These are phyloP conservation scores for Colletotrichum ledebouriae DNA, from an alignment of 2,329 filamentous ascomycete genomes.

Conservation along the genomic window DNA sequence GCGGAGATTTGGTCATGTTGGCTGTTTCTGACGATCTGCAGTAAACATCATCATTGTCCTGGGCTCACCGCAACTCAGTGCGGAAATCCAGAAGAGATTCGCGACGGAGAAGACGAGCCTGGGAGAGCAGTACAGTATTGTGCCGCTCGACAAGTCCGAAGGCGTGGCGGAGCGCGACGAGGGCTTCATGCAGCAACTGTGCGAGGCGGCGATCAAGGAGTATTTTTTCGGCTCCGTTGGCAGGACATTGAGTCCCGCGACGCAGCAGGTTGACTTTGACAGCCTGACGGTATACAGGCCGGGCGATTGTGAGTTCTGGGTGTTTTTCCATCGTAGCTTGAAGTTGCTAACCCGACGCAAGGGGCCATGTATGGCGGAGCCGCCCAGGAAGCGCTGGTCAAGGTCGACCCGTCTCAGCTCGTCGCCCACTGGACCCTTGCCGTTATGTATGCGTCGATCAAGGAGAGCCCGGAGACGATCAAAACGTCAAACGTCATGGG, in stretches of 20 bases:
- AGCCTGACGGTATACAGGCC: conserved; percentile 81
- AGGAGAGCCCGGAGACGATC: conserved; percentile 78
- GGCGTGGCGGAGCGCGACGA: conserved; percentile 85
- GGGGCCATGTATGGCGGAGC: conserved; percentile 51
- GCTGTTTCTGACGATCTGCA: conserved; percentile 57
- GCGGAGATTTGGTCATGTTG: too few species aligned
- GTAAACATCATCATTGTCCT: conserved; percentile 87
- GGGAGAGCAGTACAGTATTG: conserved; percentile 79
- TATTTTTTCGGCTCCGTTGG: conserved; percentile 93
- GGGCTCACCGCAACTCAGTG: conserved; percentile 82
- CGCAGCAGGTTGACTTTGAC: conserved; percentile 84
- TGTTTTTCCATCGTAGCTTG: neutral
- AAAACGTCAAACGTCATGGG: conserved; percentile 89
- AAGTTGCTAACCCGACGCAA: conserved; percentile 40
- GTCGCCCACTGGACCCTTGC: conserved; percentile 88
- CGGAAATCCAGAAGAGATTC: conserved; percentile 80
- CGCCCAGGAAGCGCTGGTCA: conserved; percentile 65
- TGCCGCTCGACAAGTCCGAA: conserved; percentile 86
- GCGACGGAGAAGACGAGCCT: conserved; percentile 65
- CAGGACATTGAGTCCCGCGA: conserved; percentile 86
- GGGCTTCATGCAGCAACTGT: conserved; percentile 77
- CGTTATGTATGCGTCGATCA: conserved; percentile 81
- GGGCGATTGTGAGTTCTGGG: conserved; percentile 65
- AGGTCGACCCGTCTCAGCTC: conserved; percentile 72
- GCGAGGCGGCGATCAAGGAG: conserved; percentile 84